Conservation (phyloP, 192 early-diverging fungal species). For the Thamnidium elegans region DNA sequence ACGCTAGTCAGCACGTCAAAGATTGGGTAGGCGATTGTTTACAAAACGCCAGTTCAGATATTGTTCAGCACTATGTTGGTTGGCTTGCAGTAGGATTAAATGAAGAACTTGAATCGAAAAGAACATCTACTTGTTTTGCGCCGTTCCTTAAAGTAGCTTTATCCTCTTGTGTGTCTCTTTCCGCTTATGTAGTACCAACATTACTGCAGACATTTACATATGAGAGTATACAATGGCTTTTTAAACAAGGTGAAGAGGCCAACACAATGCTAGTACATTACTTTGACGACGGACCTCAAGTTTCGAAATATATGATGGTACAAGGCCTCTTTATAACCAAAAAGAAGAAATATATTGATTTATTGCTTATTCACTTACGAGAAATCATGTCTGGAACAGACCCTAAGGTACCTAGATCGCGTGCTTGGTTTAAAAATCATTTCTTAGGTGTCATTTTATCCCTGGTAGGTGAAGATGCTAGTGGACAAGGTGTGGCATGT, state of each 20-base stretch:
- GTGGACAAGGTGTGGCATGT: neutral
- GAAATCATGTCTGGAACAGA: neutral
- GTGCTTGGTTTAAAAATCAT: conserved; percentile 25
- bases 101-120: neutral
- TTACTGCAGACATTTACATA: neutral
- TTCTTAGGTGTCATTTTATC: conserved; percentile 18
- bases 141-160: neutral
- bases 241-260: neutral
- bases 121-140: neutral
- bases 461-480: neutral
- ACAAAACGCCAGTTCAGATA: conserved; percentile 9
- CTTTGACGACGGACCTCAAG: conserved; percentile 22
- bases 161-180: neutral
- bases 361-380: conserved; percentile 9
- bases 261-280: conserved; percentile 17
- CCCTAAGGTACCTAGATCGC: neutral
- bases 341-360: conserved; percentile 15
- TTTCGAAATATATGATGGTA: conserved; percentile 9
- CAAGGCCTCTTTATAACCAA: conserved; percentile 8
- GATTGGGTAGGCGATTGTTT: conserved; percentile 27
- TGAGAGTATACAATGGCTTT: conserved; percentile 4
- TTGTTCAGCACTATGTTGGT: conserved; percentile 17
- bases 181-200: conserved; percentile 17
- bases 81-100: conserved; percentile 19
- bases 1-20: neutral